A percentile compares a stretch with the other conserved stretches of the same genome.
Evolutionary conservation across 169 alveolate genomes (phyloP).

Genomic region (Plasmodium fragile): DNA sequence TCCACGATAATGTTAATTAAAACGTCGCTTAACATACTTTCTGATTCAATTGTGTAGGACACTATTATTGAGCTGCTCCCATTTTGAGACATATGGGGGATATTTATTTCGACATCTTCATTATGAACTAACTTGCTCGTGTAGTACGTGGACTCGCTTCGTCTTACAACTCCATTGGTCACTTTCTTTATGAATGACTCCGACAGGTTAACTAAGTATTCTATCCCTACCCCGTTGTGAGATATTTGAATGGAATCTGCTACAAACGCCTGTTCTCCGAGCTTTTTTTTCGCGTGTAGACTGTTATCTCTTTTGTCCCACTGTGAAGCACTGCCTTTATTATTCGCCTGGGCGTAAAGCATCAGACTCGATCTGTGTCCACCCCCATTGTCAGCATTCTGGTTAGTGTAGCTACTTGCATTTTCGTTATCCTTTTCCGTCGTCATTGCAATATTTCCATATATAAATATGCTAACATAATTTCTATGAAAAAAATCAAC

Average conservation of each 20-base stretch:
- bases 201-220: slow-evolving; percentile 27
- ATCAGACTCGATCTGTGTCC: neutral
- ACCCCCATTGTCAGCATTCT: neutral
- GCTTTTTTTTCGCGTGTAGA: neutral
- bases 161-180: slow-evolving; percentile 51
- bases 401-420: neutral
- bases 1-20: slow-evolving; percentile 61
- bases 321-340: neutral
- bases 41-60: slow-evolving; percentile 63
- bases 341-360: neutral
- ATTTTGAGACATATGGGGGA: slow-evolving; percentile 9
- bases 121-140: slow-evolving; percentile 51
- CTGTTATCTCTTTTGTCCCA: neutral
- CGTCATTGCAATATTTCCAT: slow-evolving; percentile 46
- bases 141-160: slow-evolving; percentile 64
- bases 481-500: slow-evolving; percentile 44
- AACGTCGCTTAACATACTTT: slow-evolving; percentile 37
- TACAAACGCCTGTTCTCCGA: neutral
- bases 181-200: slow-evolving; percentile 59
- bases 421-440: slow-evolving; percentile 12
- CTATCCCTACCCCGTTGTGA: slow-evolving; percentile 56
- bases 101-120: slow-evolving; percentile 57
- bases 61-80: slow-evolving; percentile 40
- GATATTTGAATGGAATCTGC: slow-evolving; percentile 32
- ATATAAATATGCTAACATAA: slow-evolving; percentile 64